Conservation (phyloP, 2,329 filamentous ascomycete species). For the Aschersonia sp. region DNA sequence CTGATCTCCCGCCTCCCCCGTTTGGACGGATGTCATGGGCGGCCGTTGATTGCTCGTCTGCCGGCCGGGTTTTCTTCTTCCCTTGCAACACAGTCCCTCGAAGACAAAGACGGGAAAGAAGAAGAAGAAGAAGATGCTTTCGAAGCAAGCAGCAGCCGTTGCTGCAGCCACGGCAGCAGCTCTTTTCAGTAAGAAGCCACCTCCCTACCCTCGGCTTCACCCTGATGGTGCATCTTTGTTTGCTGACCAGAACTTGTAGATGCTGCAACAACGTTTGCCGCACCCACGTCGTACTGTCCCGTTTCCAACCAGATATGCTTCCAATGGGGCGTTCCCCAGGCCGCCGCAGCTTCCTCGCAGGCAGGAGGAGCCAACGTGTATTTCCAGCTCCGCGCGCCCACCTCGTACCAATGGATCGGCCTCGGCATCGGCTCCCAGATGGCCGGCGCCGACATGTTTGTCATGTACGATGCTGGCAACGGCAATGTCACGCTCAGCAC, state of each 20-base stretch:
- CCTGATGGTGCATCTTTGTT: no score
- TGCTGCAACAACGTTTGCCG: constrained; percentile 6
- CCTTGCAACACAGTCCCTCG: no score
- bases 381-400: constrained; percentile 43
- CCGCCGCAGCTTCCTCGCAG: constrained; percentile 20
- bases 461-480: constrained; percentile 43
- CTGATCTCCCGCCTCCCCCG: no score
- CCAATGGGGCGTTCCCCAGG: constrained; percentile 37
- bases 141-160: neutral
- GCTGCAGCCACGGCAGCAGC: neutral
- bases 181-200: neutral
- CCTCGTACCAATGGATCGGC: constrained; percentile 39
- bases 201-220: no score
- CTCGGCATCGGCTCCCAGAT: constrained; percentile 42
- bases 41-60: no score
- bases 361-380: constrained; percentile 41
- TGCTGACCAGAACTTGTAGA: neutral
- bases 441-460: constrained; percentile 43
- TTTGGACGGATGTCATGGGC: no score
- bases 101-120: no score
- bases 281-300: constrained; percentile 25
- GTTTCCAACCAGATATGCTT: constrained; percentile 30
- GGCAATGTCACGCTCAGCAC: constrained; percentile 49
- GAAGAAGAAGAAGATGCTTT: neutral
- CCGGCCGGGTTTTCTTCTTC: no score